These are phyloP conservation scores for Saccharomyces jurei DNA, from an alignment of 805 yeast genomes.

Conservation along the genomic window DNA sequence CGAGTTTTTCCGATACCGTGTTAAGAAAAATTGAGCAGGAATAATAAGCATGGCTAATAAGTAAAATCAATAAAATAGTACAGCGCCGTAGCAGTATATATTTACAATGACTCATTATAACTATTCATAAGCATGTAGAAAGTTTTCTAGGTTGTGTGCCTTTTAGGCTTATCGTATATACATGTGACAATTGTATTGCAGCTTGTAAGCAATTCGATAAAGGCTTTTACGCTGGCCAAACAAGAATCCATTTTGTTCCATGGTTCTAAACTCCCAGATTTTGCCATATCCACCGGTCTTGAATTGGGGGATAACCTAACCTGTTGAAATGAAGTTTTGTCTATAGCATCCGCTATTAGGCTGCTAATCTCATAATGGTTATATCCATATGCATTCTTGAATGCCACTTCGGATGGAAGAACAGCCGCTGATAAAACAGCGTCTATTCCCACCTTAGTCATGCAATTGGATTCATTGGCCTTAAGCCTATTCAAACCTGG, in stretches of 20 bases:
- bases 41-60: not conserved
- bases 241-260: constrained; percentile 19
- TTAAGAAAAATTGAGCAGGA: not conserved
- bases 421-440: constrained; percentile 11
- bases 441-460: constrained; percentile 9
- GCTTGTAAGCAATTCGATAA: constrained; percentile 14
- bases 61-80: not conserved
- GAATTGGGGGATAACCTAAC: not conserved
- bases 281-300: constrained; percentile 3
- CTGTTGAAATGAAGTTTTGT: not conserved
- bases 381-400: constrained; percentile 12
- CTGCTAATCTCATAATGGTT: constrained; percentile 9
- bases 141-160: not conserved
- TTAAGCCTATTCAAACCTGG: constrained; percentile 3
- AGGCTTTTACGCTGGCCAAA: constrained; percentile 10
- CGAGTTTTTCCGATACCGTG: not conserved
- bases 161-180: constrained; percentile 19
- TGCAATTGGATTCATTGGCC: not conserved
- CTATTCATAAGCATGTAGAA: not conserved
- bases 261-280: constrained; percentile 21
- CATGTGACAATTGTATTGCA: constrained; percentile 17
- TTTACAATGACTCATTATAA: not conserved
- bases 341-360: constrained; percentile 12
- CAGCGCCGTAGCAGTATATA: not conserved
- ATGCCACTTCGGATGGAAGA: constrained; percentile 15